These are phyloP conservation scores for Tetradesmus obliquus DNA, from an alignment of 139 green algal species.

Conservation along the genomic window DNA sequence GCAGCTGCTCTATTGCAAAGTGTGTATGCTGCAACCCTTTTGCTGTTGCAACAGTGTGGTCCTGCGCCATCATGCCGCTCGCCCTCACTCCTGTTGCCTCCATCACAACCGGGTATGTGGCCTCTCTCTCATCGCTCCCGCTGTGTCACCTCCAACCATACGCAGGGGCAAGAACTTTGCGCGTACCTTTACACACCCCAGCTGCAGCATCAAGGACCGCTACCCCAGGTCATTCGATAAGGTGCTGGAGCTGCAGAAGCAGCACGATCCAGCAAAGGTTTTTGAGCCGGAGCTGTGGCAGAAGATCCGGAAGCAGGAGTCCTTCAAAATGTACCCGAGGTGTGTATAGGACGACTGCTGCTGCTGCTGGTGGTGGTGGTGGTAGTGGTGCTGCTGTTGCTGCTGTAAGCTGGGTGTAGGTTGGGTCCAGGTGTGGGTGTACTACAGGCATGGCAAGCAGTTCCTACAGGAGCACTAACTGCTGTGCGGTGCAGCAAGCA, in stretches of 20 bases:
- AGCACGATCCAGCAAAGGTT: constrained; percentile 33
- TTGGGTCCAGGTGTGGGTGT: not conserved
- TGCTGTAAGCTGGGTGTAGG: not conserved
- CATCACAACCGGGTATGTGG: no score
- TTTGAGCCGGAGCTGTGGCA: constrained; percentile 43
- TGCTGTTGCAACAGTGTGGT: not conserved
- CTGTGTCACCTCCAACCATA: not conserved
- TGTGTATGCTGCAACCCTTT: not conserved
- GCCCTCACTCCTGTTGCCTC: not conserved
- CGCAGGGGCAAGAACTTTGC: constrained; percentile 36
- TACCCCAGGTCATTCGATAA: constrained; percentile 8
- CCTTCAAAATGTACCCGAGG: not conserved
- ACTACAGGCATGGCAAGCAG: no score
- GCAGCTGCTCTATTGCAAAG: not conserved
- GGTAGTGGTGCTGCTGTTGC: not conserved
- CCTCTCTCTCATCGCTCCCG: not conserved
- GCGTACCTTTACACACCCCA: constrained; percentile 43
- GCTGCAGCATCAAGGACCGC: constrained; percentile 2
- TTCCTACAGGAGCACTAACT: no score
- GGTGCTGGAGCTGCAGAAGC: constrained; percentile 2
- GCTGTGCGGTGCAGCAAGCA: not conserved
- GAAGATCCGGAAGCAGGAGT: not conserved
- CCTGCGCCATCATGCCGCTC: not conserved
- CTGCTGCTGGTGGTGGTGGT: not conserved
- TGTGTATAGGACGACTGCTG: not conserved